Evolutionary conservation across 1,284 basidiomycete species (phyloP).

Genomic region (Ustilago hordei): DNA sequence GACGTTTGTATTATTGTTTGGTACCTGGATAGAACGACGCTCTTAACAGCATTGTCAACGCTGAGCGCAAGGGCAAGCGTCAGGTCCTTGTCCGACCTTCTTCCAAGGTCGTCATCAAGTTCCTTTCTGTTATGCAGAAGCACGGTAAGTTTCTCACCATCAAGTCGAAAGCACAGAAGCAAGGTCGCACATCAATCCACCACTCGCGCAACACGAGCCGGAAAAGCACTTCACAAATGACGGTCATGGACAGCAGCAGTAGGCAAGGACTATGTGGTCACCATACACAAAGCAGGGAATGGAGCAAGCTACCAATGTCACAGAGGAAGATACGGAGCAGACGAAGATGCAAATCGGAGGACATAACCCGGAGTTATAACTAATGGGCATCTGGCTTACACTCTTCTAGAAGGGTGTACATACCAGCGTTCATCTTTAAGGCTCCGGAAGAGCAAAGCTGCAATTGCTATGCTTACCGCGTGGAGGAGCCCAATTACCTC

Average conservation of each 20-base stretch:
- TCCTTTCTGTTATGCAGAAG: slow-evolving; percentile 70
- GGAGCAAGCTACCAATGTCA: too few species aligned
- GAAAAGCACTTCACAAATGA: too few species aligned
- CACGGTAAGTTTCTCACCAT: slow-evolving; percentile 66
- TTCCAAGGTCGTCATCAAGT: slow-evolving; percentile 70
- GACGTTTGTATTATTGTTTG: neutral
- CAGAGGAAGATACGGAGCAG: neutral
- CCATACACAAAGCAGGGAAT: too few species aligned
- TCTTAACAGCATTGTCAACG: slow-evolving; percentile 70
- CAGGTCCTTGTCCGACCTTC: slow-evolving; percentile 69
- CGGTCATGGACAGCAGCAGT: neutral
- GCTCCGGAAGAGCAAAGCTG: slow-evolving; percentile 64
- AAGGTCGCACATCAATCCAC: slow-evolving; percentile 1
- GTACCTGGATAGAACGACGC: slow-evolving; percentile 61
- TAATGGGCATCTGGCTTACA: slow-evolving; percentile 63
- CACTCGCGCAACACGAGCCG: neutral
- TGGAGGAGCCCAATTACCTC: slow-evolving; percentile 19
- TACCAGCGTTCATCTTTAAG: slow-evolving; percentile 68
- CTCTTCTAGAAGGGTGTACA: slow-evolving; percentile 14
- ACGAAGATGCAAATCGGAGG: neutral
- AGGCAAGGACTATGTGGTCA: neutral
- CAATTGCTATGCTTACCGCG: slow-evolving; percentile 57
- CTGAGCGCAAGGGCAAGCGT: slow-evolving; percentile 69
- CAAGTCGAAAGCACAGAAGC: slow-evolving; percentile 12
- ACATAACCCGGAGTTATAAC: slow-evolving; percentile 65